A percentile compares a stretch with the other conserved stretches of the same genome.
These are phyloP conservation scores for Umbelopsis isabellina DNA, from an alignment of 192 early-diverging fungal genomes.

Conservation along the genomic window DNA sequence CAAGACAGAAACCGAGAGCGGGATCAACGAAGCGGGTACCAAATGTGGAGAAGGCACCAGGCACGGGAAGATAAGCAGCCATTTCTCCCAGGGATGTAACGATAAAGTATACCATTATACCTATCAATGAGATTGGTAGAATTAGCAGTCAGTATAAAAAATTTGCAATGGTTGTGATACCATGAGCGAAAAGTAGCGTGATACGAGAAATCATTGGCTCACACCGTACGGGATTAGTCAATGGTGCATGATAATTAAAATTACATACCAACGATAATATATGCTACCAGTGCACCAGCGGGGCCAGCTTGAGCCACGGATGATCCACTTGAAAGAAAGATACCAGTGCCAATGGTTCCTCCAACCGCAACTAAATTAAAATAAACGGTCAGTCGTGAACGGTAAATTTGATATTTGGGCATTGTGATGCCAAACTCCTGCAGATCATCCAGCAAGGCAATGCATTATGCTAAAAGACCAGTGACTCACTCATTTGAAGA, in stretches of 20 bases:
- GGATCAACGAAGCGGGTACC: slow-evolving; percentile 82
- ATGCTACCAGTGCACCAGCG: slow-evolving; percentile 66
- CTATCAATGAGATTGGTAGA: slow-evolving; percentile 31
- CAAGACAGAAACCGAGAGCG: slow-evolving; percentile 67
- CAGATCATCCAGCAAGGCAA: neutral
- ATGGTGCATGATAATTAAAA: too few relatives aligned
- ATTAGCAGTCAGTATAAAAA: slow-evolving; percentile 16
- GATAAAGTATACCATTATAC: slow-evolving; percentile 68
- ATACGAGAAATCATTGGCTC: too few relatives aligned
- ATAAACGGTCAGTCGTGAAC: neutral
- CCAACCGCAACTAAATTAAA: slow-evolving; percentile 56
- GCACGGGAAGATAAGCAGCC: slow-evolving; percentile 76
- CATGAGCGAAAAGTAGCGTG: neutral
- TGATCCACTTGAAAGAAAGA: slow-evolving; percentile 67
- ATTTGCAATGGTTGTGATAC: neutral
- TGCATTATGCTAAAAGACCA: neutral
- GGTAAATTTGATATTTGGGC: neutral
- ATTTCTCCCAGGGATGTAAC: slow-evolving; percentile 84
- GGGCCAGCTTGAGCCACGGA: slow-evolving; percentile 68
- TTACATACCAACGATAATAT: slow-evolving; percentile 26
- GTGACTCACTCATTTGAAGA: slow-evolving; percentile 21
- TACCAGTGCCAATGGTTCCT: slow-evolving; percentile 66
- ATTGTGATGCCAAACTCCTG: neutral
- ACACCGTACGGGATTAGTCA: too few relatives aligned
- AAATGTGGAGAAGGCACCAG: slow-evolving; percentile 78